Evolutionary conservation across 129 eudicot genomes (phyloP), one percentile per base, ranked within the genome.

Genomic region (Tagetes erecta): DNA sequence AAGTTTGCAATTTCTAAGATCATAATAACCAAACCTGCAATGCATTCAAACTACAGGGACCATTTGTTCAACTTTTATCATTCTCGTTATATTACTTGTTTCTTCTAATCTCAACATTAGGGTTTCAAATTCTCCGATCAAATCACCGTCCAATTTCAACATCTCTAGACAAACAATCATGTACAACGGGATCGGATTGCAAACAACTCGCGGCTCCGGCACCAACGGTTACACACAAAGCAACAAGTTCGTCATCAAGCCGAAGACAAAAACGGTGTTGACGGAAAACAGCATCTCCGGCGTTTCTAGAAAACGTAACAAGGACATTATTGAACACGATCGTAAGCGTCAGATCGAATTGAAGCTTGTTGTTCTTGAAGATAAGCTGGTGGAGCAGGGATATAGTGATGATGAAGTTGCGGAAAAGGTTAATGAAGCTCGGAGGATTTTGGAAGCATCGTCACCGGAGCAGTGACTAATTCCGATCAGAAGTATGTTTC

Each of bases 131-230:
- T 39, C 8, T 64, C 69, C 34, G 31, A 38, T 64, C 49, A 39
- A 37, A 37, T 38, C 69, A 8, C 70, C 51, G n/a, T 34, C 67
- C 3, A 57, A 73, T 40, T 60, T 41, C 60, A 40, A 40, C 1
- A 3, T 40, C 44, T 40, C 44, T 20, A 20, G 0, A 20, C 66
- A 56, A 42, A 30, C 69, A 38, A 27, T 71, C 13, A 93, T 93
- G 96, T 90, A 90, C 83, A 93, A 93, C 88, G 98, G 98, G 53
- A 90, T 86, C 65, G 98, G 98, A n/a, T 56, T 92, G n/a, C 96
- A 89, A 73, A 89, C 98, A 63, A 82, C 96, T 9, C 76, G 96
- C 2, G 98, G 98, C 0, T 92, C 96, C 33, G 96, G 98, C 10
- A 92, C 92, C 31, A 93, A 88, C 74, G 97, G 98, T 5, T 83